Base-by-base conservation (phyloP, 2,329 filamentous ascomycete genomes). In the Thielaviopsis cerberus region DNA sequence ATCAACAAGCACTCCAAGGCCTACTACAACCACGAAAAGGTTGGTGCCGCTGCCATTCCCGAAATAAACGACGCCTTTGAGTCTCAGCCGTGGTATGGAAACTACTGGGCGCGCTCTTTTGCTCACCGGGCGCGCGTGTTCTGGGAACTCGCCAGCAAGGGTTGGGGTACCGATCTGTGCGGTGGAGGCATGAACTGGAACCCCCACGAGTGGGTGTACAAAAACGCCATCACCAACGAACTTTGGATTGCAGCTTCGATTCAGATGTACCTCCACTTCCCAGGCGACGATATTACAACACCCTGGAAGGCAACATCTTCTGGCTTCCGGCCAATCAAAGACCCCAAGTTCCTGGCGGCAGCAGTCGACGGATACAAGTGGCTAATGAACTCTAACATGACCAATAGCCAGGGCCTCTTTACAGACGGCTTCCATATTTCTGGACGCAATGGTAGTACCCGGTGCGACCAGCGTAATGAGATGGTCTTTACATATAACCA, bases 401-500 rank as follows among this genome's bases (percentile, higher is more conserved):
- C 78, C 20, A 88, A 94, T 63, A 61, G 67, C 0, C 73, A 79
- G 30, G 88, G 88, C 0, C 73, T 96, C 0, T 94, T 87, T 67
- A 81, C 82, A 0, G 91, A 97, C 65, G 91, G 91, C 11, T 97
- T 88, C 67, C 91, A 97, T 68, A 85, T 97, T 65, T 62, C 60
- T 20, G 54, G 57, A 41, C 52, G 54, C 54, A 54, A 59, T 52
- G 51, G 57, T 30, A 71, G 73, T 25, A 71, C 72, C 6, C 76
- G 76, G 60, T 96, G 91, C 68, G 87, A 96, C 66, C 69, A 79
- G 54, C 80, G 89, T 54, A 87, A 95, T 68, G 81, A 90, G 64
- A 91, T 89, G 82, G 85, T 95, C 8, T 95, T 90, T 69, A 94
- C 89, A 0, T 96, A 97, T 72, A 97, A 97, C 70, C 91, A 97